These are phyloP conservation scores for Ochromonadaceae sp. DNA, from an alignment of 352 stramenopile genomes.

Conservation along the genomic window DNA sequence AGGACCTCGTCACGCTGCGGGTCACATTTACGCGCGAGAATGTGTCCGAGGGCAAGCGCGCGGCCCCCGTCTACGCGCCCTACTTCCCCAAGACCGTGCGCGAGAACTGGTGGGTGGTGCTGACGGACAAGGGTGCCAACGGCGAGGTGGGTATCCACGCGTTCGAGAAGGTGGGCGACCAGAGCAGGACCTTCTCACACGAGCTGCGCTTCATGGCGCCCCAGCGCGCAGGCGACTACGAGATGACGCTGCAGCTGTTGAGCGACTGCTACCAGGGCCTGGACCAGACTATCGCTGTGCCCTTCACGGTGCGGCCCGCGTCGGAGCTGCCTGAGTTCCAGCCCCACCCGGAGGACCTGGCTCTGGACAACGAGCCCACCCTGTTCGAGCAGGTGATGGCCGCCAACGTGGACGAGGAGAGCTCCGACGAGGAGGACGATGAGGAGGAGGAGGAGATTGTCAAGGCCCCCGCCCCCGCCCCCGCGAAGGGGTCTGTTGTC, in stretches of 20 bases:
- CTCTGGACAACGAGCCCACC: slow-evolving; percentile 97
- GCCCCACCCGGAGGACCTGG: slow-evolving; percentile 91
- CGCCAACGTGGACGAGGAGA: slow-evolving; percentile 18
- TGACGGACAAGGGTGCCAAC: slow-evolving; percentile 52
- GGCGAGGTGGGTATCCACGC: slow-evolving; percentile 81
- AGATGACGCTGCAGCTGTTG: slow-evolving; percentile 93
- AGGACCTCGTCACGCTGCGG: slow-evolving; percentile 92
- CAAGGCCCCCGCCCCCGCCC: too few species aligned
- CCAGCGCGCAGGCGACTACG: slow-evolving; percentile 73
- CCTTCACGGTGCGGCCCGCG: slow-evolving; percentile 82
- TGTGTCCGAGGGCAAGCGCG: slow-evolving; percentile 69
- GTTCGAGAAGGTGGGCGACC: slow-evolving; percentile 84
- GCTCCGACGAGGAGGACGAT: slow-evolving; percentile 14
- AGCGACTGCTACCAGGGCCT: slow-evolving; percentile 92
- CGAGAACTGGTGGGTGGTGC: slow-evolving; percentile 91
- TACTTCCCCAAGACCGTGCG: slow-evolving; percentile 82
- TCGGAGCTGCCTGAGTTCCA: slow-evolving; percentile 79
- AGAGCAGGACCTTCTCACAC: slow-evolving; percentile 48
- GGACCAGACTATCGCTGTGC: slow-evolving; percentile 72
- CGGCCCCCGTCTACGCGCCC: slow-evolving; percentile 83
- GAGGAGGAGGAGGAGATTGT: slow-evolving; percentile 20
- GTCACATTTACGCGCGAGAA: slow-evolving; percentile 92
- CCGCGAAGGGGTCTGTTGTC: not conserved
- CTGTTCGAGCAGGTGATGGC: slow-evolving; percentile 93
- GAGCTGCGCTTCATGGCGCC: slow-evolving; percentile 68